Base-by-base conservation (phyloP, 129 eudicot genomes). In the Oenanthe sinensis region DNA sequence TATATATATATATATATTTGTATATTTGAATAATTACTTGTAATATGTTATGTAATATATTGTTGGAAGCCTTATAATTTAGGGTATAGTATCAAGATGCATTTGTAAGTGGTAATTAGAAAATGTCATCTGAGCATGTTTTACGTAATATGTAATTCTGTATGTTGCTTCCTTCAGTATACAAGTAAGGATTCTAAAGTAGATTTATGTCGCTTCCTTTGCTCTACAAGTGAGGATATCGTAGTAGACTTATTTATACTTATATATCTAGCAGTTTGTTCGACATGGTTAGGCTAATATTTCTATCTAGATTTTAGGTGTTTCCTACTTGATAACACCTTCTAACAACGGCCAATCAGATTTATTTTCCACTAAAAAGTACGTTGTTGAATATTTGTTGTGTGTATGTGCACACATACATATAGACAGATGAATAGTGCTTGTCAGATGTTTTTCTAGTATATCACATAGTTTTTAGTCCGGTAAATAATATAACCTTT, bases 401-500 rank as follows among this genome's bases (percentile, higher is more conserved):
- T 20, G 1, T 55, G 63, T 55, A 55, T 55, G 28, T 55, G 28
- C n/a, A 22, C 20, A 28, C 63, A 55, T 55, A 3, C 3, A 11
- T 19, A 52, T 52, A 52, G 60, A 52, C 60, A 19, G 8, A 52
- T 19, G 24, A 52, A 52, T 17, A 7, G 28, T 1, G 20, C 12
- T 55, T 13, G 30, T 4, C 30, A 30, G 10, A 4, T 68, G 8
- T 43, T 72, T 42, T 44, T 43, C 5, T 44, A 9, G 17, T 4
- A n/a, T 40, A 43, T n/a, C 17, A 10, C 16, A 6, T 20, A 72
- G 16, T 50, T n/a, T 77, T 58, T 71, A 62, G 26, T 58, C 70
- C 42, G 28, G 80, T 60, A 9, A 58, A 74, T 83, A 42, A 75
- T 44, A 74, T 52, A 68, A 26, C 71, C 63, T 81, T 84, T 43